Base-by-base conservation (phyloP, 2,329 filamentous ascomycete species). In the Clonostachys rhizophaga region DNA sequence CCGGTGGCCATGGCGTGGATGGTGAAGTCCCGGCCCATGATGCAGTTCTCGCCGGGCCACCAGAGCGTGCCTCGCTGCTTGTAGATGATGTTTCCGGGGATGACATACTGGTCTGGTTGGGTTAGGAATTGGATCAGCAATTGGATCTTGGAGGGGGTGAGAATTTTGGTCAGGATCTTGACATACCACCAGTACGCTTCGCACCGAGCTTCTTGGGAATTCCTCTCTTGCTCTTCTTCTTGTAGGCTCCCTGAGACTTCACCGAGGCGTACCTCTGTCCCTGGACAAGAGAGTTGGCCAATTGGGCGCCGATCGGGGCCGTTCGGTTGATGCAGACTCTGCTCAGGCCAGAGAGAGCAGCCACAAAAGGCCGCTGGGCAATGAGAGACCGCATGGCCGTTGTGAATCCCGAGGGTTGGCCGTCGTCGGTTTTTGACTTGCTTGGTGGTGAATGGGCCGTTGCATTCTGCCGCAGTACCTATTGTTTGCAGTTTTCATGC, bases 71-170 rank as follows among this genome's bases (percentile, higher is more conserved):
- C 94, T 60, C 92, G 86, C 70, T 99, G 94, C 65, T 90, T 91
- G 81, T 94, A 99, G 70, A 99, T 88, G 69, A 99, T 99, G 74
- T 96, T 97, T 47, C 94, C 94, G 5, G 91, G 87, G 49, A 96
- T 87, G 35, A 99, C 94, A 67, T 86, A 95, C 73, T 96, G 87
- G 64, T 92, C 87, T 91, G 61, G 8, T 24, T 24, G 24, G 24
- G 24, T 7, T 5, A 2, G 5, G 12, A 30, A 10, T 12, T 20
- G 12, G 20, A 16, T 47, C 42, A 44, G 36, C 37, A 5, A 20
- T 43, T 34, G 14, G 18, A 14, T 50, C 33, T 10, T 12, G 5
- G 7, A 34, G 5, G 14, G 13, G 13, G 16, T 11, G 17, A 33
- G 10, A 10, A 17, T 14, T 4, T 3, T 11, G 20, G 10, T 12